phyloP scores from a whole-genome alignment of 2,329 filamentous ascomycete species.

The Epichloe coenophiala region DNA sequence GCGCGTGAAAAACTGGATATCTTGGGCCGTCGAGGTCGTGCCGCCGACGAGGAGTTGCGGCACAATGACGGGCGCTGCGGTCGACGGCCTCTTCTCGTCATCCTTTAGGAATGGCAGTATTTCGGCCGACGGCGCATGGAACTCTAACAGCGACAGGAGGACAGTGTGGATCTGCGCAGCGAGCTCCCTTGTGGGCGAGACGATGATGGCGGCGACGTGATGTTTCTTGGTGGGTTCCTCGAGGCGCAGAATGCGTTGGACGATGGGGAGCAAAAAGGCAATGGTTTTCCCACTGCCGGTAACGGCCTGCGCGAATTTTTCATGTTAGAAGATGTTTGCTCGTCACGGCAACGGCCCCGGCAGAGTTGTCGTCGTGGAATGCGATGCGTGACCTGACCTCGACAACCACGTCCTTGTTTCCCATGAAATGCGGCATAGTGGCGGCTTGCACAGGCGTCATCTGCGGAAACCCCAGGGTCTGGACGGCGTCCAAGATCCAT shows the following conservation, averaged over 20 bases:
- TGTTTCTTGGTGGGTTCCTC: constrained; percentile 79
- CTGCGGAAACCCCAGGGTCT: constrained; percentile 70
- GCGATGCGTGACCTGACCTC: constrained; percentile 36
- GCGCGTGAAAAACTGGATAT: constrained; percentile 72
- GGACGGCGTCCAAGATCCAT: constrained; percentile 79
- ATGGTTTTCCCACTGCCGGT: constrained; percentile 88
- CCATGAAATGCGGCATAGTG: constrained; percentile 75
- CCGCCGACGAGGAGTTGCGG: constrained; percentile 85
- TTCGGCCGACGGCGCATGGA: constrained; percentile 68
- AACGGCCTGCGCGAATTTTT: constrained; percentile 43
- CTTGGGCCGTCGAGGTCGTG: constrained; percentile 64
- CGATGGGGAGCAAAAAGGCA: constrained; percentile 74
- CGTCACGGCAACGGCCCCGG: background rate
- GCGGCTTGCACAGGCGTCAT: constrained; percentile 95
- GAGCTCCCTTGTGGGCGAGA: constrained; percentile 82
- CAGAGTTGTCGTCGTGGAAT: background rate
- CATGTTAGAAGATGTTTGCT: background rate
- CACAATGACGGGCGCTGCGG: constrained; percentile 43
- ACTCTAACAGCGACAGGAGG: constrained; percentile 61
- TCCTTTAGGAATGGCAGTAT: constrained; percentile 39
- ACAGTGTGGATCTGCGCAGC: constrained; percentile 83
- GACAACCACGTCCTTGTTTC: constrained; percentile 84
- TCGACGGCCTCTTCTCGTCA: constrained; percentile 40
- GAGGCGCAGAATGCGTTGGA: constrained; percentile 67
- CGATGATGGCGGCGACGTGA: constrained; percentile 79